A percentile compares a stretch with the other conserved stretches of the same genome.
Conservation (phyloP, 495 filamentous ascomycete species). For the Pyrenopolyporus hunteri region DNA sequence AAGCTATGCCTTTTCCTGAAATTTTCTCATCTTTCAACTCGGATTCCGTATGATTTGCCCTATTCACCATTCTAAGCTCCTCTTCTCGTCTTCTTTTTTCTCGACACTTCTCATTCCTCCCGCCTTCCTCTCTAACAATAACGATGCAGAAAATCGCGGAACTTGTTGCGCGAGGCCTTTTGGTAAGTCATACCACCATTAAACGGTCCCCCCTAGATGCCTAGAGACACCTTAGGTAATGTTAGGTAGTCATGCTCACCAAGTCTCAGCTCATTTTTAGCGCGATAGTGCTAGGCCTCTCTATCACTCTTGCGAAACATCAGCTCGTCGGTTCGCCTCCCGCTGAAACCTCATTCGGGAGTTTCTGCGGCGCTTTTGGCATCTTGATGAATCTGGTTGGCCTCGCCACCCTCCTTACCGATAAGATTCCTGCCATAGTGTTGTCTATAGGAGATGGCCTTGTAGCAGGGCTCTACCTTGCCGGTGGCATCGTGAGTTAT, state of each 20-base stretch:
- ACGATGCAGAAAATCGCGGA: slow-evolving; percentile 28
- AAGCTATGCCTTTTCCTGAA: too few species aligned
- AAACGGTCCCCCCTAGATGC: not conserved
- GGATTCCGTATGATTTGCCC: too few species aligned
- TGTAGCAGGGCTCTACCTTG: slow-evolving; percentile 52
- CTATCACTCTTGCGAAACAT: slow-evolving; percentile 52
- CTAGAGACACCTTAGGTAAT: not conserved
- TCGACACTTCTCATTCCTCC: not conserved
- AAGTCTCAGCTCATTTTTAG: slow-evolving; percentile 50
- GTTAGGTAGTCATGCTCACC: slow-evolving; percentile 3
- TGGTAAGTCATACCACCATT: slow-evolving; percentile 19
- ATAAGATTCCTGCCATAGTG: slow-evolving; percentile 48
- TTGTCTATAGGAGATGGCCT: slow-evolving; percentile 53
- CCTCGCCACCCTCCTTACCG: slow-evolving; percentile 45
- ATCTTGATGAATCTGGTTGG: slow-evolving; percentile 52
- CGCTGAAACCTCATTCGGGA: slow-evolving; percentile 50
- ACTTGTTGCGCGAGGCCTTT: slow-evolving; percentile 16
- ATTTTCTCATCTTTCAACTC: too few species aligned
- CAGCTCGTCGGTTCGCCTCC: slow-evolving; percentile 49
- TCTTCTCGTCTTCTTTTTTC: not conserved
- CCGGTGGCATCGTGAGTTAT: slow-evolving; percentile 60
- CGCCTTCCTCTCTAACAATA: not conserved
- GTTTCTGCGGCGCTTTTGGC: slow-evolving; percentile 57
- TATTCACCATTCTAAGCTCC: too few species aligned
- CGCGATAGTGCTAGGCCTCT: slow-evolving; percentile 55